A percentile compares a stretch with the other conserved stretches of the same genome.
phyloP scores from a whole-genome alignment of 2,329 filamentous ascomycete species.

The Malbranchea zuffiana region DNA sequence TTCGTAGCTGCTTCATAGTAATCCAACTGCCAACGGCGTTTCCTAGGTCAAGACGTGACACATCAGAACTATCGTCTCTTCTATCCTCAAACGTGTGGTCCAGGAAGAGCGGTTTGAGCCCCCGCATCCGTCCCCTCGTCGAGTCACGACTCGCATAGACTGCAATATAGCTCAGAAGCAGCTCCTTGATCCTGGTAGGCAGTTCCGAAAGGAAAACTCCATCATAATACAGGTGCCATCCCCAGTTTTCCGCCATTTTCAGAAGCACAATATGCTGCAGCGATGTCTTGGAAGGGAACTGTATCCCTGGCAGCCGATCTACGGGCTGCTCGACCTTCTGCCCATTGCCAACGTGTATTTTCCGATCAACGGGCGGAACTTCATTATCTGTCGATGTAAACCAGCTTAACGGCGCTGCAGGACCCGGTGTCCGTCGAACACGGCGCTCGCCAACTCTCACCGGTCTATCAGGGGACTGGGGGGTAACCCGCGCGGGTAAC shows the following conservation, averaged over 20 bases:
- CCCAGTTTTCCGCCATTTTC: conserved; percentile 46
- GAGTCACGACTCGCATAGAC: conserved; percentile 37
- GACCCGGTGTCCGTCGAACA: conserved; percentile 33
- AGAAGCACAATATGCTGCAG: conserved; percentile 44
- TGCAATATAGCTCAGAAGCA: conserved; percentile 47
- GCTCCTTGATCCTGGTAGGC: conserved; percentile 41
- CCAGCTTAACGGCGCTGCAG: conserved; percentile 39
- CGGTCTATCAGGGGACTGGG: conserved; percentile 26
- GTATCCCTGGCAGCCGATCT: conserved; percentile 31
- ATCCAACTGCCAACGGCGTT: conserved; percentile 40
- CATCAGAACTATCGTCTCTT: conserved; percentile 28
- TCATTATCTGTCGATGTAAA: conserved; percentile 22
- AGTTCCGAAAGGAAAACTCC: conserved; percentile 43
- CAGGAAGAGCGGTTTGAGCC: conserved; percentile 43
- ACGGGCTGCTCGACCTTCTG: conserved; percentile 23
- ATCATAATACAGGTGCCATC: conserved; percentile 47
- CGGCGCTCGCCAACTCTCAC: conserved; percentile 25
- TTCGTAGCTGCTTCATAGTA: conserved; percentile 38
- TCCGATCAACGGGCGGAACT: too few species aligned
- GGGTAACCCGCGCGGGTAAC: conserved; percentile 34
- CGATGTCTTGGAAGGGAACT: conserved; percentile 30
- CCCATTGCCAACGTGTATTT: conserved; percentile 3
- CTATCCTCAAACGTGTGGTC: conserved; percentile 11
- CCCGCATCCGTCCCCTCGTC: conserved; percentile 30
- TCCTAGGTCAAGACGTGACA: conserved; percentile 44